Evolutionary conservation across 75 land plant genomes (phyloP), one percentile per base, ranked within the genome.

Genomic region (Pseudotsuga menziesii): DNA sequence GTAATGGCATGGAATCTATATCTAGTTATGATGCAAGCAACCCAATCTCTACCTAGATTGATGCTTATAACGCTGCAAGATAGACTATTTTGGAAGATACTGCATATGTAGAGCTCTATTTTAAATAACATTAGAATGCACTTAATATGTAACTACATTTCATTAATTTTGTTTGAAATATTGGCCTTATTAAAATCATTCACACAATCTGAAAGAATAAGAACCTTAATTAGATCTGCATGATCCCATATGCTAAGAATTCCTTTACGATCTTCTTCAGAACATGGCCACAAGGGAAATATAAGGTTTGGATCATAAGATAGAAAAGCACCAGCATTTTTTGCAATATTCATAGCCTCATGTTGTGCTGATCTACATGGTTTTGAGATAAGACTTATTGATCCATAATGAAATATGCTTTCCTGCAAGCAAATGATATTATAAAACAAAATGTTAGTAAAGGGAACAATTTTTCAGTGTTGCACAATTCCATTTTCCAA

Each of bases 91-190:
- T 95, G 56, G 96, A 88, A 2, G 84, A 90, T 66, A 76, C 95
- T 76, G 93, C 98, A 60, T 97, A 82, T 83, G 83, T 89, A 5
- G 96, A 97, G 82, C 87, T 97, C 61, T 82, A 84, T 63, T 73
- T 97, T 36, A 82, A 84, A 60, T 90, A 95, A 70, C 98, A 96
- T 23, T 67, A 90, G 76, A 85, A 80, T 61, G 94, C 98, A 66
- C 82, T 95, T 16, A 75, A 81, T 27, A 57, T 48, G 11, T 48
- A 48, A 48, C 54, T 48, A 11, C 2, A 48, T 48, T 48, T 48
- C 54, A 9, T 48, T 48, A 48, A 9, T 48, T 48, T 48, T 48
- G 54, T 48, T 48, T 48, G 54, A 48, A 48, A 11, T 9, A 11
- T 48, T 48, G 9, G 9, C 11, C 12, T 48, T 12, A 44, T 7